phyloP scores from a whole-genome alignment of 2,329 filamentous ascomycete species.

The Periconia sp. region DNA sequence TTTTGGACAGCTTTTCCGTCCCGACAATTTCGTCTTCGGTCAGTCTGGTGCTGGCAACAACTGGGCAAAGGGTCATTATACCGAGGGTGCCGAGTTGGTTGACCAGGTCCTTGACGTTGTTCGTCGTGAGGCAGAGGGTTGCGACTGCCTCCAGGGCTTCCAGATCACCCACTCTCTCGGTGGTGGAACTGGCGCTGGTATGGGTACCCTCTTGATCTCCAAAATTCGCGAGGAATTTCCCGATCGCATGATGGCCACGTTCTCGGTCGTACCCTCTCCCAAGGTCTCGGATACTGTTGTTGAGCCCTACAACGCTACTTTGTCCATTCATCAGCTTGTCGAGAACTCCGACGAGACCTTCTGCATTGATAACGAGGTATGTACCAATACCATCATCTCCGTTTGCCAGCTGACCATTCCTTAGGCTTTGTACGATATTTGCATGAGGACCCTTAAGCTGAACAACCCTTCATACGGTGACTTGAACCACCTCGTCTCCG shows the following conservation, averaged over 20 bases:
- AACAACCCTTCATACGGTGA: conserved; percentile 98
- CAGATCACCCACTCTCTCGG: conserved; percentile 99
- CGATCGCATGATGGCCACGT: conserved; percentile 99
- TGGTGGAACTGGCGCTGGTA: conserved; percentile 99
- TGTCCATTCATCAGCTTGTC: conserved; percentile 97
- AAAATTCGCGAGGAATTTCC: conserved; percentile 99
- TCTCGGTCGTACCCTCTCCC: conserved; percentile 97
- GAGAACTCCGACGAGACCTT: conserved; percentile 99
- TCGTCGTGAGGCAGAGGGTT: conserved; percentile 96
- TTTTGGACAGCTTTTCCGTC: conserved; percentile 98
- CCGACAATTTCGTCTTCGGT: conserved; percentile 99
- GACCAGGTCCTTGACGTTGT: conserved; percentile 98
- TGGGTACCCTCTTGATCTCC: conserved; percentile 99
- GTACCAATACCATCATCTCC: neutral
- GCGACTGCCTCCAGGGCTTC: conserved; percentile 99
- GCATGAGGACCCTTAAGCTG: conserved; percentile 99
- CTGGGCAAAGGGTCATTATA: conserved; percentile 99
- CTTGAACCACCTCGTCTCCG: conserved; percentile 98
- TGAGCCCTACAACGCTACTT: conserved; percentile 99
- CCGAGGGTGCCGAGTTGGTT: conserved; percentile 97
- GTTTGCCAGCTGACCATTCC: conserved; percentile 14
- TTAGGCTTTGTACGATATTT: conserved; percentile 96
- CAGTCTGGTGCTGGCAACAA: conserved; percentile 99
- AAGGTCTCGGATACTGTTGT: conserved; percentile 99
- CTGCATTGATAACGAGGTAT: conserved; percentile 98